Evolutionary conservation across 2,329 filamentous ascomycete species (phyloP), one percentile per base, ranked within the genome.

Genomic region (Clonostachys solani): DNA sequence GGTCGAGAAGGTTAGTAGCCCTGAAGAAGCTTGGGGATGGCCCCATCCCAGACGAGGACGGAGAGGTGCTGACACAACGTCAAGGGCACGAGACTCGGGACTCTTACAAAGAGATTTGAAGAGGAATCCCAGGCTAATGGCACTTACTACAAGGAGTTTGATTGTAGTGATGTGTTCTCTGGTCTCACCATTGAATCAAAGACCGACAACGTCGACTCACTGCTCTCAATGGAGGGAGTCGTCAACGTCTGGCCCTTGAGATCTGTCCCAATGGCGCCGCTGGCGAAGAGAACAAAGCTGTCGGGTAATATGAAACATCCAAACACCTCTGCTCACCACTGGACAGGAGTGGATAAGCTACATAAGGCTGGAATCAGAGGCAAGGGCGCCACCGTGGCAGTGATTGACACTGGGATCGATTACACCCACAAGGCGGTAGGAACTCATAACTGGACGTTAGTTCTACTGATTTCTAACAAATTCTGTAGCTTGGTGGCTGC

Each of bases 341-440:
- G 63, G 57, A 71, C 68, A 5, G 66, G 67, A 4, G 68, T 71
- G 2, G 61, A 68, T 18, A 61, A 56, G 45, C 58, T 71, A 3
- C 68, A 71, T 38, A 55, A 56, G 16, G 52, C 54, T n/a, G 68
- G 68, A 3, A 62, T 69, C 15, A 54, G 60, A 9, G 68, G 68
- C 5, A 63, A 63, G 40, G 67, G 66, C 2, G 63, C 59, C 13
- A 69, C 59, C 34, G 56, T 71, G 34, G 68, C 67, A 9, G 56
- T 71, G 29, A 61, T 71, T 37, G 68, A 71, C 45, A 67, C 66
- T 1, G 68, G 68, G 0, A 56, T 71, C 29, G 65, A 69, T 44
- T 71, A 71, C 42, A 64, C 58, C 1, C 68, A 71, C 44, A 55
- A 60, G 45, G 63, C 67, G 29, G 65, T 68, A 51, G 40, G 53